Base-by-base conservation (phyloP, 768 basidiomycete genomes). In the Phylloporus sp. region DNA sequence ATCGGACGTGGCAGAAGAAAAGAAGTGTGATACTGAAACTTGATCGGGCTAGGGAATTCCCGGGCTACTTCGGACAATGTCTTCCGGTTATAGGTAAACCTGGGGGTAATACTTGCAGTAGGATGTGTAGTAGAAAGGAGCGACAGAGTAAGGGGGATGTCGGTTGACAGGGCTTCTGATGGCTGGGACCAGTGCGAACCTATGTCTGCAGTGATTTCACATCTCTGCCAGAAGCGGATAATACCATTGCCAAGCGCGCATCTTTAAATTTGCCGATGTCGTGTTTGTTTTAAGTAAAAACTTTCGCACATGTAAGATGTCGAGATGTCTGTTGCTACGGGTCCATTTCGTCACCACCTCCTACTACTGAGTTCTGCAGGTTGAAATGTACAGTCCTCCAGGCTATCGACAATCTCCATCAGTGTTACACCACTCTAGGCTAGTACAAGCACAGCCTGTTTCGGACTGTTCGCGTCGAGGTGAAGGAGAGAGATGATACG, bases 1-100 rank as follows among this genome's bases (percentile, higher is more conserved):
- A 65, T 64, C 24, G 53, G 54, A n/a, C 27, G 27, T n/a, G n/a
- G n/a, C 38, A 41, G 28, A 48, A 46, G 52, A 44, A 51, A 36
- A 45, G 32, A 45, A 50, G 34, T 13, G 22, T 6, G 27, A 45
- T 47, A 48, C 18, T 35, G 32, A 38, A 35, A 43, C 42, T 42
- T 27, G 29, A n/a, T n/a, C n/a, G n/a, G 23, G 41, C 28, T 23
- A 34, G 54, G 47, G 29, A 50, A 26, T 39, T 50, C 27, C 38
- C 31, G 29, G 40, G 35, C 20, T 41, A n/a, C 32, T 36, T 42
- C 40, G 31, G 47, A 39, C 5, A n/a, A 20, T 42, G 12, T 47
- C n/a, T 47, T 24, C 35, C 8, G 27, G 40, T 36, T 35, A n/a
- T n/a, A n/a, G n/a, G n/a, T n/a, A n/a, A n/a, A 34, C 32, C 47